Percentiles rank a stretch among this genome's conserved stretches.
phyloP scores from a whole-genome alignment of 1,284 basidiomycete species.

The Polyporus tsugae region DNA sequence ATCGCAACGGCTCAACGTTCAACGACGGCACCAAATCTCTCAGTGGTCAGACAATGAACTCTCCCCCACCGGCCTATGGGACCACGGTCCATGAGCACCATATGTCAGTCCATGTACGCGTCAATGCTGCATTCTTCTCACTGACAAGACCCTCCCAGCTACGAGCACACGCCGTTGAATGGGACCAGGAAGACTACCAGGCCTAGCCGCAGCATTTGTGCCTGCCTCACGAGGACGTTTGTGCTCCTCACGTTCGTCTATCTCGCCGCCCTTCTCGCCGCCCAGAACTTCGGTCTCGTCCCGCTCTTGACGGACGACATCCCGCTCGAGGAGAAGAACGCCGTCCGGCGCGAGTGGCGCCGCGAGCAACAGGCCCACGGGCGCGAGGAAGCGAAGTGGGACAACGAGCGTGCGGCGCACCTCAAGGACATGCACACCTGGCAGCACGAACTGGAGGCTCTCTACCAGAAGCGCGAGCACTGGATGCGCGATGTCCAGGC shows the following conservation, averaged over 20 bases:
- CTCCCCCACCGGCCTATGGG: not conserved
- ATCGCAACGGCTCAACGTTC: not conserved
- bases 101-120: not conserved
- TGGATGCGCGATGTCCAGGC: conserved; percentile 11
- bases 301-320: conserved; percentile 16
- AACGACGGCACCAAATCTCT: not conserved
- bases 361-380: conserved; percentile 10
- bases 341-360: conserved; percentile 11
- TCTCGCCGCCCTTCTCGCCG: conserved; percentile 17
- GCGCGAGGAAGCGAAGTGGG: conserved; percentile 14
- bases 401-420: conserved; percentile 18
- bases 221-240: not conserved
- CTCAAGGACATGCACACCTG: conserved; percentile 6
- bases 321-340: conserved; percentile 7
- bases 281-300: conserved; percentile 17
- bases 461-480: conserved; percentile 8
- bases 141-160: not conserved
- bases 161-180: conserved; percentile 8
- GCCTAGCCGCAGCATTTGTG: not conserved
- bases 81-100: not conserved
- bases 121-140: not conserved
- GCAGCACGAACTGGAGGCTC: conserved; percentile 1
- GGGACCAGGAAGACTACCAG: not conserved
- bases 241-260: not conserved
- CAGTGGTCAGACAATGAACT: not conserved